Conservation (phyloP, 2,329 filamentous ascomycete species). For the Hirsutella thompsonii region DNA sequence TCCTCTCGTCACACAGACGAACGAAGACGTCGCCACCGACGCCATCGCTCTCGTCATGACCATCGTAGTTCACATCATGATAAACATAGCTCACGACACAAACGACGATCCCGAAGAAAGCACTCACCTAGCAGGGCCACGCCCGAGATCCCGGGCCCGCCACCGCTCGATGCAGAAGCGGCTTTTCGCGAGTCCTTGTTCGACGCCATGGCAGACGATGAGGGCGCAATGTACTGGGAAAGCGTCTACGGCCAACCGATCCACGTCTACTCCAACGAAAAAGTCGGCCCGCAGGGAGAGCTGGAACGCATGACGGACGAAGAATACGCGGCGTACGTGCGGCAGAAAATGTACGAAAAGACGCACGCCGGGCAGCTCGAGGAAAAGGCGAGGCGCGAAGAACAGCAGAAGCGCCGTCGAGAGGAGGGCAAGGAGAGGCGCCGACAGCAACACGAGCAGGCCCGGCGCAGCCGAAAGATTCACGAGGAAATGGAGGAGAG, state of each 20-base stretch:
- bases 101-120: not conserved
- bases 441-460: slow-evolving; percentile 11
- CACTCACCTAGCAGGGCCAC: slow-evolving; percentile 15
- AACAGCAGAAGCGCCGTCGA: slow-evolving; percentile 34
- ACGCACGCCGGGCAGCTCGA: slow-evolving; percentile 74
- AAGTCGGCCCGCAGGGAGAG: slow-evolving; percentile 32
- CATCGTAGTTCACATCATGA: slow-evolving; percentile 25
- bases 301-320: slow-evolving; percentile 86
- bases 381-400: slow-evolving; percentile 52
- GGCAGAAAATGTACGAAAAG: slow-evolving; percentile 89
- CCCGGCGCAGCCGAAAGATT: slow-evolving; percentile 28
- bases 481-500: slow-evolving; percentile 56
- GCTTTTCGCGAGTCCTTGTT: slow-evolving; percentile 92
- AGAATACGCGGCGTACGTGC: slow-evolving; percentile 77
- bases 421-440: slow-evolving; percentile 35
- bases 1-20: slow-evolving; percentile 2
- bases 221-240: slow-evolving; percentile 92
- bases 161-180: slow-evolving; percentile 49
- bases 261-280: slow-evolving; percentile 55
- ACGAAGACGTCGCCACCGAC: slow-evolving; percentile 17
- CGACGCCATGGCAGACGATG: slow-evolving; percentile 92
- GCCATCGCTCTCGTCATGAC: slow-evolving; percentile 15
- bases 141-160: slow-evolving; percentile 32
- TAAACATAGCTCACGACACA: too few species aligned
- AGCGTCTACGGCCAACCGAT: slow-evolving; percentile 93